Base-by-base conservation (phyloP, 2,329 filamentous ascomycete genomes). In the Phoma sp. region DNA sequence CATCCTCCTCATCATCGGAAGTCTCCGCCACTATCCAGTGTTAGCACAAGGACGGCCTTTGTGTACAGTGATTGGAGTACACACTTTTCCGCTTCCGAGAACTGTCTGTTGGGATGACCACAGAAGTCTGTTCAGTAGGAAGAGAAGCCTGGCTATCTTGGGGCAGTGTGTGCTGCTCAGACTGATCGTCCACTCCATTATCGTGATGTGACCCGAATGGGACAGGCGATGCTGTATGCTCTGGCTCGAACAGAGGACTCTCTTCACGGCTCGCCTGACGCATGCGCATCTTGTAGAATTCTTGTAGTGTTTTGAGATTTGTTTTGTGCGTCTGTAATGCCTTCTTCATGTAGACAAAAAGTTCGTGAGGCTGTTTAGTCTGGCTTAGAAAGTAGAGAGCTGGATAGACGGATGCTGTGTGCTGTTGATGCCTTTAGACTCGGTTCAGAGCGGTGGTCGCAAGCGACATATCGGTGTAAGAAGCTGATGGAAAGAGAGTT, bases 1-100 rank as follows among this genome's bases (percentile, higher is more conserved):
- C 42, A n/a, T 50, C 43, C 26, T 48, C 47, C 11, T 26, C 14
- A 7, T 47, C 52, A n/a, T 51, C 55, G 17, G 36, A 40, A n/a
- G 38, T 36, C 1, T 34, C 20, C 7, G 40, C 52, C 7, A 21
- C 46, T 17, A 37, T 47, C 42, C 4, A 4, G 9, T 33, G 3
- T 21, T 5, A 39, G 47, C 10, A 49, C 20, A 20, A 10, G n/a
- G n/a, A n/a, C n/a, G n/a, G n/a, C n/a, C n/a, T n/a, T n/a, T n/a
- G n/a, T 17, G 3, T 10, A 6, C 3, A 20, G 11, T 3, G 12
- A n/a, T n/a, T 39, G 10, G 3, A 30, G 14, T 18, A 28, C 25
- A 11, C 47, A 53, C 55, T 28, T 33, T 42, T 53, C 11, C 58
- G 26, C 33, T 60, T 18, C 4, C 17, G 20, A 28, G 29, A 14